Evolutionary conservation across 495 filamentous ascomycete genomes (phyloP).

Genomic region (Recurvomyces mirabilis): DNA sequence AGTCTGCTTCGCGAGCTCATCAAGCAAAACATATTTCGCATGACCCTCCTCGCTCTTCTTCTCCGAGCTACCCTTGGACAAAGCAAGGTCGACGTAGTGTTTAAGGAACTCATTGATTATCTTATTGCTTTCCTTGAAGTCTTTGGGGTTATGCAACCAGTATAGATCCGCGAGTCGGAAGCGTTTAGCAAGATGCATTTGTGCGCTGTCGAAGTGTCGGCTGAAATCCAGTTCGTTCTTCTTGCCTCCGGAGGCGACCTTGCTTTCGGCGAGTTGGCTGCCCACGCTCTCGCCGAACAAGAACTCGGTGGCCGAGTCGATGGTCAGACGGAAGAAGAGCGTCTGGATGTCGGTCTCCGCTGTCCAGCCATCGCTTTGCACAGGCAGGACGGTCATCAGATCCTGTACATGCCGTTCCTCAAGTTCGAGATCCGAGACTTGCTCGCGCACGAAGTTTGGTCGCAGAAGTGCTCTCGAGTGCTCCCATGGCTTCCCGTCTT

Average conservation of each 20-base stretch:
- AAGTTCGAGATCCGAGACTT: constrained; percentile 65
- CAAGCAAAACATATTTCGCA: constrained; percentile 60
- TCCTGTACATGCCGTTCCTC: constrained; percentile 61
- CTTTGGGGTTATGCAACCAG: constrained; percentile 24
- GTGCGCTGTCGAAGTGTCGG: constrained; percentile 23
- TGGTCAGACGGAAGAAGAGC: constrained; percentile 68
- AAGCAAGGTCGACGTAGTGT: constrained; percentile 55
- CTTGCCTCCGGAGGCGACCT: not conserved
- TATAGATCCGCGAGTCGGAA: constrained; percentile 32
- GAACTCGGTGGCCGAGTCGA: constrained; percentile 78
- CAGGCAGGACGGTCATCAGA: constrained; percentile 18
- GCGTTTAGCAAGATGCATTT: constrained; percentile 14
- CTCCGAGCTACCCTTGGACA: constrained; percentile 46
- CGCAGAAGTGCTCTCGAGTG: constrained; percentile 47
- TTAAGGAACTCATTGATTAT: constrained; percentile 45
- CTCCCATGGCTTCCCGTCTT: constrained; percentile 10
- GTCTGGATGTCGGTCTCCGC: constrained; percentile 53
- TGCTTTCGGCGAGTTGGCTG: constrained; percentile 34
- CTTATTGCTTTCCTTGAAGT: constrained; percentile 50
- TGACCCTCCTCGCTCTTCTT: constrained; percentile 48
- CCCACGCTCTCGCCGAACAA: constrained; percentile 67
- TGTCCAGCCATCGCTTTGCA: constrained; percentile 27
- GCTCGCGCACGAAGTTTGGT: constrained; percentile 74
- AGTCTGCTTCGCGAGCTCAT: constrained; percentile 65
- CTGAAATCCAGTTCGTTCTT: constrained; percentile 21